Conservation (phyloP, 1,284 basidiomycete genomes). For the Cryptococcus jaspeensis region DNA sequence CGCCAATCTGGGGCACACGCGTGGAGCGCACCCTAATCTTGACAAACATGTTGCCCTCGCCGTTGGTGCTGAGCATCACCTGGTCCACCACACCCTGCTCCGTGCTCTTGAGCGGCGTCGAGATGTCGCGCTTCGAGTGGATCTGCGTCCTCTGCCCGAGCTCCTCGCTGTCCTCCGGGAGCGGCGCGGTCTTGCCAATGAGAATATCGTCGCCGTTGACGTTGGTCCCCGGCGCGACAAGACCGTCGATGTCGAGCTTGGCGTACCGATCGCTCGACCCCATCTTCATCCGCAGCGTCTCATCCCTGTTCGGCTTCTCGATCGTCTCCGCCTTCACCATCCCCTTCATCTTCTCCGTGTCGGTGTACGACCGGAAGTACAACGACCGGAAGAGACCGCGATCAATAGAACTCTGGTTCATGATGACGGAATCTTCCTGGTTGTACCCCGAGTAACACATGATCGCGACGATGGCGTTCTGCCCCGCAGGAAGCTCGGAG, state of each 20-base stretch:
- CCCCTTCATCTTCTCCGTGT: constrained; percentile 96
- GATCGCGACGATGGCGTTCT: constrained; percentile 98
- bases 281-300: constrained; percentile 94
- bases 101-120: constrained; percentile 95
- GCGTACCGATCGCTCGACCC: constrained; percentile 80
- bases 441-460: constrained; percentile 99
- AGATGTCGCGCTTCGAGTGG: constrained; percentile 91
- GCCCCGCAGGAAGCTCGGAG: constrained; percentile 94
- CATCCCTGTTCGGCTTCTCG: constrained; percentile 92
- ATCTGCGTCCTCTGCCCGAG: constrained; percentile 88
- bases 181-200: constrained; percentile 97
- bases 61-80: constrained; percentile 93
- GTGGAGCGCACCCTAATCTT: constrained; percentile 96
- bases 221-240: constrained; percentile 92
- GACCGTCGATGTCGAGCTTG: constrained; percentile 93
- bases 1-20: constrained; percentile 93
- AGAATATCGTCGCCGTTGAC: constrained; percentile 98
- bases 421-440: constrained; percentile 99
- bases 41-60: constrained; percentile 95
- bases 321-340: constrained; percentile 91
- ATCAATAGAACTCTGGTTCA: constrained; percentile 99
- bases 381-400: constrained; percentile 97
- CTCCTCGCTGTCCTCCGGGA: constrained; percentile 95
- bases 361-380: constrained; percentile 98
- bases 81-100: constrained; percentile 98